Conservation (phyloP, 106 monocot genomes). For the Dactylorhiza incarnata region DNA sequence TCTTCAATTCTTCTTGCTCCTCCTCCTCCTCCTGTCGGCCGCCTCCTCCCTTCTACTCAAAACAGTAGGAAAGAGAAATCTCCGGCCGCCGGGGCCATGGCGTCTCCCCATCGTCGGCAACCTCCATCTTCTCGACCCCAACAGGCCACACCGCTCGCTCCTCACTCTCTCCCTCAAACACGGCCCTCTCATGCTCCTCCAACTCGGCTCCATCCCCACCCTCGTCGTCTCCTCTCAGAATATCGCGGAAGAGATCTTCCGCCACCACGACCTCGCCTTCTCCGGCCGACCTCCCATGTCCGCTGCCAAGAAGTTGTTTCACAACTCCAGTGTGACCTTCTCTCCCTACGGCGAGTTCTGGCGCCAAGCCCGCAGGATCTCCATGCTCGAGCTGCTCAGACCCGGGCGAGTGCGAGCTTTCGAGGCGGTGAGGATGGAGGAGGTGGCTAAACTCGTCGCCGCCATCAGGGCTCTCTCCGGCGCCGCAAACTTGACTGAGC, state of each 20-base stretch:
- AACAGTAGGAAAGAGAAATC: too few relatives aligned
- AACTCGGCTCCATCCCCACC: constrained; percentile 18
- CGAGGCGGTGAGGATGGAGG: too few relatives aligned
- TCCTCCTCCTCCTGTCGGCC: too few relatives aligned
- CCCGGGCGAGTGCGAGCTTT: not conserved
- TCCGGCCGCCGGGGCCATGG: constrained; percentile 25
- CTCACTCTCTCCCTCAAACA: constrained; percentile 15
- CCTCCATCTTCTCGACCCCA: constrained; percentile 34
- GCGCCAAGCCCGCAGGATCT: not conserved
- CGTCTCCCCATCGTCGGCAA: constrained; percentile 45
- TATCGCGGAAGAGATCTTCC: constrained; percentile 22
- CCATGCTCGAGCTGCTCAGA: not conserved
- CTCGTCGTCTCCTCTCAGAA: constrained; percentile 31
- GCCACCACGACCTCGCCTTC: constrained; percentile 29
- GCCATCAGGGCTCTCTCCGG: not conserved
- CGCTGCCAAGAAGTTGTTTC: too few relatives aligned
- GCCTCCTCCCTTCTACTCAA: too few relatives aligned
- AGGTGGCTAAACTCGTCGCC: too few relatives aligned
- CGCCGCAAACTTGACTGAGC: constrained; percentile 19
- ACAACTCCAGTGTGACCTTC: not conserved
- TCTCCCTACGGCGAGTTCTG: constrained; percentile 3
- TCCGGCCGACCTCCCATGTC: constrained; percentile 19
- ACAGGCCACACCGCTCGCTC: constrained; percentile 33
- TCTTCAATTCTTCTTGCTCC: too few relatives aligned
- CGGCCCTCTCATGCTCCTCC: constrained; percentile 39